Evolutionary conservation across 2,329 filamentous ascomycete genomes (phyloP).

Genomic region (Colletotrichum tabaci): DNA sequence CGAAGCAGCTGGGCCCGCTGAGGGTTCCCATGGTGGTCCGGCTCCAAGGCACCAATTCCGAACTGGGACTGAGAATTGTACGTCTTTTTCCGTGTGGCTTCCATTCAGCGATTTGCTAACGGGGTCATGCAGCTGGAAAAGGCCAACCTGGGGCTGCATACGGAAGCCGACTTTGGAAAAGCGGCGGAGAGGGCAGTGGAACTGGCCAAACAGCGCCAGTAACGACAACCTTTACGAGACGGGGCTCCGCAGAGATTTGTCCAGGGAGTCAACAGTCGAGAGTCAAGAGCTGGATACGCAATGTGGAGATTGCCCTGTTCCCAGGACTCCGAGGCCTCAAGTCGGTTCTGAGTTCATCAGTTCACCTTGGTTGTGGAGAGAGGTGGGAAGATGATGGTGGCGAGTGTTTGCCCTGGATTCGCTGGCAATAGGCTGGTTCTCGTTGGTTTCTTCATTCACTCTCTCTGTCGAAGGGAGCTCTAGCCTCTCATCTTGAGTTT

Average conservation of each 20-base stretch:
- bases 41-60: conserved; percentile 63
- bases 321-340: too few species aligned
- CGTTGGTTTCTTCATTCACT: too few species aligned
- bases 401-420: too few species aligned
- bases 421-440: too few species aligned
- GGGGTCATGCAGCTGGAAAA: conserved; percentile 50
- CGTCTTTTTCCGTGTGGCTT: conserved; percentile 40
- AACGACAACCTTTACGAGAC: too few species aligned
- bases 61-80: conserved; percentile 57
- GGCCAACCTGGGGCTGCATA: conserved; percentile 53
- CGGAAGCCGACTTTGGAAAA: conserved; percentile 57
- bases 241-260: too few species aligned
- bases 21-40: conserved; percentile 61
- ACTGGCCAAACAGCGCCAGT: conserved; percentile 43
- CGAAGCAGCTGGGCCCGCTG: conserved; percentile 53
- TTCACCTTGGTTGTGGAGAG: too few species aligned
- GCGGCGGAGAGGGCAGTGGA: conserved; percentile 53
- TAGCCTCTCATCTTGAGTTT: too few species aligned
- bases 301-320: background rate
- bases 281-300: background rate
- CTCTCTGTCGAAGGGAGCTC: too few species aligned
- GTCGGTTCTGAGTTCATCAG: too few species aligned
- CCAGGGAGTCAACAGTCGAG: background rate
- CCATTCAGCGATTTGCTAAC: background rate
- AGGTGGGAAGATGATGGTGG: too few species aligned